Evolutionary conservation across 805 yeast genomes (phyloP), one percentile per base, ranked within the genome.

Genomic region (Lipomyces yamadae): DNA sequence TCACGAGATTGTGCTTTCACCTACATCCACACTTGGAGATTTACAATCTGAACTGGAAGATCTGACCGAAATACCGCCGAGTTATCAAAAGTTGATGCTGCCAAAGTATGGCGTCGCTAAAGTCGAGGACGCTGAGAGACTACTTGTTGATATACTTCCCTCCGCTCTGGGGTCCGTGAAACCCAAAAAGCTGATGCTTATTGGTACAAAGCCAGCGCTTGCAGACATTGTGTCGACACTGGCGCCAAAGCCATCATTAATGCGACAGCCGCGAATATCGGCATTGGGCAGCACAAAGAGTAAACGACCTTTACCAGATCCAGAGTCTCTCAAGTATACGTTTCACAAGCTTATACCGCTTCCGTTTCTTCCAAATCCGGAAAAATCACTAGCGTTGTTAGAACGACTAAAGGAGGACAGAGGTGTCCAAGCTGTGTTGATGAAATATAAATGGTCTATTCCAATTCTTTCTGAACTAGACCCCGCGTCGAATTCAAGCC

Each of bases 381-480:
- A 75, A 6, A 63, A 65, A 50, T 77, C 81, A 0, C 60, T 69
- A 58, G 73, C 64, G 10, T 64, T 75, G 24, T 68, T 79, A 52
- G 72, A 77, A 52, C 68, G 77, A 33, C 70, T 79, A 8, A 63
- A 72, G 24, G 75, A 75, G 58, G 82, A 79, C 63, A 60, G 72
- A 24, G 82, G 80, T 15, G 74, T 79, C 18, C 74, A 72, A 32
- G 78, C 77, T 2, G 70, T 80, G 39, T 77, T 79, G 80, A 68
- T 62, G 34, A 75, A 75, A 64, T 72, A 80, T 72, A 73, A 76
- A 59, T 77, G 76, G 74, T 65, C 70, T 5, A 80, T 79, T 6
- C 78, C 79, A 0, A 65, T 76, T 7, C 67, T 79, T 39, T 73
- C 80, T 1, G 82, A 79, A 62, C 73, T 79, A 35, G 82, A 79